Base-by-base conservation (phyloP, 2,329 filamentous ascomycete species). In the Fusarium tjaetaba region DNA sequence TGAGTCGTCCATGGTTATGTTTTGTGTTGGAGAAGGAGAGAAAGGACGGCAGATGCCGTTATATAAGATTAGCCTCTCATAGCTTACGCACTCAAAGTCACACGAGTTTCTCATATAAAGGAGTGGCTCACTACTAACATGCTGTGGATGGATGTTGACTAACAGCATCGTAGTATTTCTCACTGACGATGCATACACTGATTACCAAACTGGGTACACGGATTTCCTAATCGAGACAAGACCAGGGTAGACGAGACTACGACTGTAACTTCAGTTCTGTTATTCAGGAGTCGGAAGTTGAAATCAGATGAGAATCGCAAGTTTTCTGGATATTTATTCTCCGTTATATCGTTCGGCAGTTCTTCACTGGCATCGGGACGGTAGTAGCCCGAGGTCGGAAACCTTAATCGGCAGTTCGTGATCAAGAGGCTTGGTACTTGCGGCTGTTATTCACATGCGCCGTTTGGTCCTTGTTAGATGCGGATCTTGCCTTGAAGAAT, bases 141-240 rank as follows among this genome's bases (percentile, higher is more conserved):
- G 18, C 18, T 57, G 30, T 57, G 39, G 39, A 46, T 46, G 28
- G 39, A 48, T 48, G 36, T 26, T 28, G 48, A 32, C 26, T 51
- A 39, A 58, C 30, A 45, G 39, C 24, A 28, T 32, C 24, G 36
- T 68, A 39, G 65, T 61, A 26, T 57, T 46, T 36, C 43, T 55
- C 30, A 42, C 30, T 24, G 57, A 41, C 64, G 45, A 32, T 68
- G 73, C 77, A 74, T 77, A 74, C 65, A 79, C 77, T 77, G 61
- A 65, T 74, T 77, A 73, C 72, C 76, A 24, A 34, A 69, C 60
- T 77, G 36, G 68, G 72, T 55, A 76, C 38, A 77, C 76, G 75
- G 60, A 69, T 75, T 76, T 56, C 76, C 74, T 53, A 56, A 70
- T 74, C 34, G 20, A 62, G 74, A 62, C 34, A 14, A 15, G 38